phyloP scores from a whole-genome alignment of 2,329 filamentous ascomycete genomes.

The Phialophora chinensis region DNA sequence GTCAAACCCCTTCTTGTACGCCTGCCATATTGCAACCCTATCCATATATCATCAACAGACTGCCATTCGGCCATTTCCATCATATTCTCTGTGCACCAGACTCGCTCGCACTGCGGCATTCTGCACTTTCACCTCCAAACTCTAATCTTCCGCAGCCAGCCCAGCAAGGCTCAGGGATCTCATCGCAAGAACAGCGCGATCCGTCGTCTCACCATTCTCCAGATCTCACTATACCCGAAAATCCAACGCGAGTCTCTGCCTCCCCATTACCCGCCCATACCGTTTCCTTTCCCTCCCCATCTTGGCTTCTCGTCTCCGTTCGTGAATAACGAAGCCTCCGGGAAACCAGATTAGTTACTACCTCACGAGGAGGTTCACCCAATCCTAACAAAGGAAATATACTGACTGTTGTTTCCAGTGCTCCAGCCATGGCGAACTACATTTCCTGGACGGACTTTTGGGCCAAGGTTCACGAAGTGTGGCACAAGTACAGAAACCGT shows the following conservation, averaged over 20 bases:
- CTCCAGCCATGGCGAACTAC: too few relatives aligned
- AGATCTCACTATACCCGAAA: not conserved
- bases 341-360: too few relatives aligned
- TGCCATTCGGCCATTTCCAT: not conserved
- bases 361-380: too few relatives aligned
- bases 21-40: not conserved
- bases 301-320: not conserved
- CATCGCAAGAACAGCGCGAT: not conserved
- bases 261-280: too few relatives aligned
- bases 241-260: too few relatives aligned
- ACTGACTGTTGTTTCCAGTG: too few relatives aligned
- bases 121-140: not conserved
- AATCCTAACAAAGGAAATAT: too few relatives aligned
- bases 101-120: not conserved
- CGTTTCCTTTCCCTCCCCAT: not conserved
- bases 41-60: not conserved
- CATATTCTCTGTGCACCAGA: not conserved
- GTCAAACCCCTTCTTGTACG: not conserved
- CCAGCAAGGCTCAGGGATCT: not conserved
- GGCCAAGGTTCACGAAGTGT: too few relatives aligned
- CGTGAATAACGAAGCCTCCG: too few relatives aligned
- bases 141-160: not conserved
- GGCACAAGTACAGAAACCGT: too few relatives aligned
- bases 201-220: not conserved
- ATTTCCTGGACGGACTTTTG: too few relatives aligned